These are phyloP conservation scores for Claviceps digitariae DNA, from an alignment of 2,329 filamentous ascomycete genomes.

Conservation along the genomic window DNA sequence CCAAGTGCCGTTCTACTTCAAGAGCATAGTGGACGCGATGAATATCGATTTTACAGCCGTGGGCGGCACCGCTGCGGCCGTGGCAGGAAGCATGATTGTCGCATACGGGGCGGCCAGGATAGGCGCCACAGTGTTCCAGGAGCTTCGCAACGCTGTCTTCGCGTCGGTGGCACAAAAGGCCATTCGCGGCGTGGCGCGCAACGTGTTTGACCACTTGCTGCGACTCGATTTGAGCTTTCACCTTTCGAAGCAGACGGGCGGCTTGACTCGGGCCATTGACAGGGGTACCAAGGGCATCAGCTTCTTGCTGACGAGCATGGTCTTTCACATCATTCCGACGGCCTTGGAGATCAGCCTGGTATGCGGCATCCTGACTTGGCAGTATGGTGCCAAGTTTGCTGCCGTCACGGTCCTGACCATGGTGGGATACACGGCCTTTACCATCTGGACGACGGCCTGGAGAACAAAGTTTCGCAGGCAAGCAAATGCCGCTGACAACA, in stretches of 20 bases:
- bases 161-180: slow-evolving; percentile 95
- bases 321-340: slow-evolving; percentile 92
- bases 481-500: slow-evolving; percentile 93
- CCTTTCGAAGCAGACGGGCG: slow-evolving; percentile 85
- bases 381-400: slow-evolving; percentile 86
- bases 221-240: slow-evolving; percentile 89
- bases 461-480: slow-evolving; percentile 90
- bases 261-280: slow-evolving; percentile 85
- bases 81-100: slow-evolving; percentile 85
- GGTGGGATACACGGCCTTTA: slow-evolving; percentile 91
- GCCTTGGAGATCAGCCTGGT: slow-evolving; percentile 90
- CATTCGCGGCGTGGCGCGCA: slow-evolving; percentile 77
- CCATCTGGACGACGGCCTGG: slow-evolving; percentile 93
- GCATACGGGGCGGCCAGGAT: slow-evolving; percentile 85
- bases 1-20: slow-evolving; percentile 98
- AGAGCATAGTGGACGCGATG: slow-evolving; percentile 94
- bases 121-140: slow-evolving; percentile 79
- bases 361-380: slow-evolving; percentile 90
- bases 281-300: slow-evolving; percentile 97
- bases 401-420: slow-evolving; percentile 83
- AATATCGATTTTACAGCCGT: slow-evolving; percentile 81
- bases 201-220: slow-evolving; percentile 84
- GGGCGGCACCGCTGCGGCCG: slow-evolving; percentile 78
- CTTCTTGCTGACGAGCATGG: slow-evolving; percentile 94
- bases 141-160: slow-evolving; percentile 90